Percentiles rank a stretch among this genome's conserved stretches.
Conservation (phyloP, 2,329 filamentous ascomycete species). For the Sclerotiophoma versabilis region DNA sequence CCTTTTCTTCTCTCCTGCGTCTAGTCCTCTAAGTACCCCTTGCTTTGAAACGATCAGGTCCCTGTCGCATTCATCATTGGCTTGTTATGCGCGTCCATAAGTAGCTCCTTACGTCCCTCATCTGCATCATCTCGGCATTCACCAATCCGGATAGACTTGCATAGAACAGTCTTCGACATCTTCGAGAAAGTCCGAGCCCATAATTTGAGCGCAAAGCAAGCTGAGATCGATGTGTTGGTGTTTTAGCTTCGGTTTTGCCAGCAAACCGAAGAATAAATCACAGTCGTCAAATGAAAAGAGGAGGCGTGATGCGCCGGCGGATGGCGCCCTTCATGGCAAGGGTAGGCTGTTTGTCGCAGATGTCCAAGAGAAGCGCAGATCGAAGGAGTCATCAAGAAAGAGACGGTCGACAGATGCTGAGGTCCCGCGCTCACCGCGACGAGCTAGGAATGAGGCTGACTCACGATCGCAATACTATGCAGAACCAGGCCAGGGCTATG, state of each 20-base stretch:
- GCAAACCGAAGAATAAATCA: conserved; percentile 40
- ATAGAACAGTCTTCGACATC: conserved; percentile 30
- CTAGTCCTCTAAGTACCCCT: conserved; percentile 23
- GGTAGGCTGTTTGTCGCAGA: conserved; percentile 33
- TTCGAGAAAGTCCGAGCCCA: conserved; percentile 19
- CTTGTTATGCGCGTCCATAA: conserved; percentile 34
- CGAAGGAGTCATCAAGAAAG: conserved; percentile 34
- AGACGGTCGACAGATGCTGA: conserved; percentile 35
- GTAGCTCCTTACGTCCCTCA: conserved; percentile 38
- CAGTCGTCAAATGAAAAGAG: conserved; percentile 40
- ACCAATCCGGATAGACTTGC: conserved; percentile 35
- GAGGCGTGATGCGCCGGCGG: conserved; percentile 33
- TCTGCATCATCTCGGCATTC: conserved; percentile 27
- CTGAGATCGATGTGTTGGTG: conserved; percentile 47
- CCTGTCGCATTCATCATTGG: conserved; percentile 31
- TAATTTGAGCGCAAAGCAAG: conserved; percentile 36
- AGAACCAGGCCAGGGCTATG: conserved; percentile 26
- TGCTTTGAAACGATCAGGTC: conserved; percentile 35
- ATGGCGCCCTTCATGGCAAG: conserved; percentile 34
- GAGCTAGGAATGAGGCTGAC: conserved; percentile 30
- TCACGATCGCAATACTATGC: conserved; percentile 28
- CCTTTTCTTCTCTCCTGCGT: conserved; percentile 28
- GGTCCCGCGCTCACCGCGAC: conserved; percentile 33
- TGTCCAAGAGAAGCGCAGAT: conserved; percentile 42
- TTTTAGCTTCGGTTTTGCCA: conserved; percentile 42